A percentile compares a stretch with the other conserved stretches of the same genome.
Conservation (phyloP, 768 basidiomycete genomes). For the Phylloporus rhodoxanthus region DNA sequence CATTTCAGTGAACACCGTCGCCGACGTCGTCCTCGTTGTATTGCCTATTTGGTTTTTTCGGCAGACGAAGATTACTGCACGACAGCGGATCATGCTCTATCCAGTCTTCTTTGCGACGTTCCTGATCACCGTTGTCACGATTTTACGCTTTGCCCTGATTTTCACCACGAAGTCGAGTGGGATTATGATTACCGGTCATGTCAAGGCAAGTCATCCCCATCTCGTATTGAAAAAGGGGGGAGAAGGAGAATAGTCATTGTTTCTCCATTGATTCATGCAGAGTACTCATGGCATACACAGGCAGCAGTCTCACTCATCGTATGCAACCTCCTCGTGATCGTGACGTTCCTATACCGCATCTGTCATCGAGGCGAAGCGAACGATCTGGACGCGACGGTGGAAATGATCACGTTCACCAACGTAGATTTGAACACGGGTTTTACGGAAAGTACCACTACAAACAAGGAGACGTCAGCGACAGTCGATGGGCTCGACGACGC, state of each 20-base stretch:
- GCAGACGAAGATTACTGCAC: constrained; percentile 1
- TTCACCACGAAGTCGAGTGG: neutral
- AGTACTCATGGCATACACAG: constrained; percentile 3
- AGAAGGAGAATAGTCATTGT: neutral
- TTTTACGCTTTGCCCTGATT: constrained; percentile 14
- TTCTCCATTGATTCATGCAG: neutral
- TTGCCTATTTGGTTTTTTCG: constrained; percentile 14
- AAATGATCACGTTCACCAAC: constrained; percentile 7
- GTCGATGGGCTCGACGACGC: neutral
- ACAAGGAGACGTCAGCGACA: neutral
- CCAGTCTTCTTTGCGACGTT: constrained; percentile 18
- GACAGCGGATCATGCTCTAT: constrained; percentile 16
- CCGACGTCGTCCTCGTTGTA: constrained; percentile 16
- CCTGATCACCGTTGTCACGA: constrained; percentile 14
- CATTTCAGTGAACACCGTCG: constrained; percentile 15
- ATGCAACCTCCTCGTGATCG: constrained; percentile 25
- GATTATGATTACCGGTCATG: constrained; percentile 17
- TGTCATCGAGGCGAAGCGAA: neutral
- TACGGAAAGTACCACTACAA: constrained; percentile 19
- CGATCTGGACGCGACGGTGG: neutral
- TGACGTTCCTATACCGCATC: constrained; percentile 18
- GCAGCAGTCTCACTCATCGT: constrained; percentile 20
- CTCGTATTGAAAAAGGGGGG: too few relatives aligned
- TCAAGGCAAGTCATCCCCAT: constrained; percentile 13
- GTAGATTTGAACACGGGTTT: constrained; percentile 5